A percentile compares a stretch with the other conserved stretches of the same genome.
phyloP scores from a whole-genome alignment of 106 monocot genomes.

The Dioscorea zingiberensis region DNA sequence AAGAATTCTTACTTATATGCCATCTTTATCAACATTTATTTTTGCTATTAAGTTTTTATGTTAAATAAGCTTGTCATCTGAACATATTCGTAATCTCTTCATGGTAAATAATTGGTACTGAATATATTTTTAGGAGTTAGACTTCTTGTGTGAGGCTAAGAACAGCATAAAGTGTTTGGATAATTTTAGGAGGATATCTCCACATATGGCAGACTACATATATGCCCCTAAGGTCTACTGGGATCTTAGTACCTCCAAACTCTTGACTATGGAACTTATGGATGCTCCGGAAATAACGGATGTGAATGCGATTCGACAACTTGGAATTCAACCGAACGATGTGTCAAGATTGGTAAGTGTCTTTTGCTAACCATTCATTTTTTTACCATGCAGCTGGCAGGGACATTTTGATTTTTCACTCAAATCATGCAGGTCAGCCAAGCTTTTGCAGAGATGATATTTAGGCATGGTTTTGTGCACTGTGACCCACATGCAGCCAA shows the following conservation, averaged over 20 bases:
- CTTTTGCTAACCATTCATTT: neutral
- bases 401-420: neutral
- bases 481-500: conserved; percentile 99
- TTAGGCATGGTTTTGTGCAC: conserved; percentile 97
- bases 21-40: too few relatives aligned
- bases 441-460: conserved; percentile 93
- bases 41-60: too few relatives aligned
- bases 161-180: conserved; percentile 85
- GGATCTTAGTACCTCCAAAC: conserved; percentile 75
- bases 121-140: conserved; percentile 58
- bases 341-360: conserved; percentile 74
- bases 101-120: too few relatives aligned
- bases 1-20: too few relatives aligned
- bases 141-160: conserved; percentile 87
- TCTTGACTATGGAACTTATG: conserved; percentile 96
- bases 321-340: conserved; percentile 63
- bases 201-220: conserved; percentile 64
- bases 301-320: conserved; percentile 46
- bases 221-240: conserved; percentile 87
- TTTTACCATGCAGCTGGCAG: neutral
- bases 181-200: conserved; percentile 86
- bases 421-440: conserved; percentile 50
- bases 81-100: too few relatives aligned
- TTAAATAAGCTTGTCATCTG: too few relatives aligned
- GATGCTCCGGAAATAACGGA: conserved; percentile 89